These are phyloP conservation scores for Amanita molliuscula DNA, from an alignment of 768 basidiomycete genomes.

Conservation along the genomic window DNA sequence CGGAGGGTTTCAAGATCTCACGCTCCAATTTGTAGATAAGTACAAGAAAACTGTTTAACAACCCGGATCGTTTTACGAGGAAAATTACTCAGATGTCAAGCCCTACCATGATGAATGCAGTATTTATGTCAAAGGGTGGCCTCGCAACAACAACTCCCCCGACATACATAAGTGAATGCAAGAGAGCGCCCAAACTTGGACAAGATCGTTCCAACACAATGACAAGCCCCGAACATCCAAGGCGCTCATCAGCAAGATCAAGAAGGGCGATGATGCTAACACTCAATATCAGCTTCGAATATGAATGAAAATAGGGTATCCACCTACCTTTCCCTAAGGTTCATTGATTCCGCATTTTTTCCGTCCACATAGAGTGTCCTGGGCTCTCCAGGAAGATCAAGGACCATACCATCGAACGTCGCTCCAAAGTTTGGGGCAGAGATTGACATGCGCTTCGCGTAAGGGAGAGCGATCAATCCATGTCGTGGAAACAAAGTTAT, in stretches of 20 bases:
- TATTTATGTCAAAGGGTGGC: conserved; percentile 66
- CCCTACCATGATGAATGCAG: conserved; percentile 76
- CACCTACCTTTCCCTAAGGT: conserved; percentile 68
- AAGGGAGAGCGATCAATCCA: conserved; percentile 57
- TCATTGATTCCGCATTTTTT: conserved; percentile 71
- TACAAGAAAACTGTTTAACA: not conserved
- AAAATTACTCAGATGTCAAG: conserved; percentile 53
- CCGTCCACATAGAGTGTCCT: conserved; percentile 82
- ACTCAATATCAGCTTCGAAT: conserved; percentile 2
- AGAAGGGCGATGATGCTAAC: conserved; percentile 74
- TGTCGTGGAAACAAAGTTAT: conserved; percentile 70
- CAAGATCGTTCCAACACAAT: conserved; percentile 73
- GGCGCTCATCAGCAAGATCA: conserved; percentile 79
- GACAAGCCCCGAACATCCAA: conserved; percentile 68
- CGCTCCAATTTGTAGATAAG: not conserved
- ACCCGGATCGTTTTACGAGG: conserved; percentile 5
- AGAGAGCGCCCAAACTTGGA: conserved; percentile 56
- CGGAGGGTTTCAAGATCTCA: not conserved
- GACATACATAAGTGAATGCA: conserved; percentile 90
- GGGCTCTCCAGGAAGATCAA: conserved; percentile 57
- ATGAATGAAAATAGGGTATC: conserved; percentile 4
- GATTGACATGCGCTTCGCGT: conserved; percentile 67
- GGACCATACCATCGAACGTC: conserved; percentile 69
- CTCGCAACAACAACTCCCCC: conserved; percentile 80
- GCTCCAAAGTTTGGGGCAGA: conserved; percentile 57